phyloP scores from a whole-genome alignment of 805 yeast genomes.

The Monosporozyma yasuniensis region DNA sequence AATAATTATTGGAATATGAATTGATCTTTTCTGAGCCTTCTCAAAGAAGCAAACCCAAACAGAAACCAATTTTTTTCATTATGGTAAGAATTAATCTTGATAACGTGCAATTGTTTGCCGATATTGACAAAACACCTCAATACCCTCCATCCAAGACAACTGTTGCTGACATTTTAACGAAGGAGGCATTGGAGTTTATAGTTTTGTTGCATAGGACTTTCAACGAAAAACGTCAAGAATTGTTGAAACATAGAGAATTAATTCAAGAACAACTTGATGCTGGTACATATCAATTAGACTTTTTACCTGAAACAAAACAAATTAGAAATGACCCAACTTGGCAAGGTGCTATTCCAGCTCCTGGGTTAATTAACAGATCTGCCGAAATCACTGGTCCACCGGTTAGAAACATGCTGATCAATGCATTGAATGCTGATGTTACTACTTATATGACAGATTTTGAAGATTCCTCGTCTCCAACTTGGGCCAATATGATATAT shows the following conservation, averaged over 20 bases:
- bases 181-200: constrained; percentile 51
- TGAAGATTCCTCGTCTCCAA: constrained; percentile 80
- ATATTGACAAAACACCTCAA: constrained; percentile 23
- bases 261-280: constrained; percentile 53
- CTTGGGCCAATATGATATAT: constrained; percentile 70
- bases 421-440: constrained; percentile 69
- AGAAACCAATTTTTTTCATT: neutral
- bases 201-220: constrained; percentile 68
- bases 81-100: constrained; percentile 24
- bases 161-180: constrained; percentile 32
- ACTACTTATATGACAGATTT: constrained; percentile 82
- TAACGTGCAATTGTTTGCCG: constrained; percentile 31
- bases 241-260: constrained; percentile 51
- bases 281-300: constrained; percentile 49
- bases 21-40: too few relatives aligned
- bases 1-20: too few relatives aligned
- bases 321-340: constrained; percentile 68
- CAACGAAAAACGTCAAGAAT: constrained; percentile 48
- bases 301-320: constrained; percentile 56
- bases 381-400: constrained; percentile 83
- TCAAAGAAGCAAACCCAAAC: too few relatives aligned
- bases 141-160: constrained; percentile 34
- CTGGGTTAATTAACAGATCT: constrained; percentile 65
- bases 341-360: constrained; percentile 67
- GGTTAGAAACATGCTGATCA: constrained; percentile 73